Evolutionary conservation across 768 basidiomycete species (phyloP).

Genomic region (Dendrothele bispora): DNA sequence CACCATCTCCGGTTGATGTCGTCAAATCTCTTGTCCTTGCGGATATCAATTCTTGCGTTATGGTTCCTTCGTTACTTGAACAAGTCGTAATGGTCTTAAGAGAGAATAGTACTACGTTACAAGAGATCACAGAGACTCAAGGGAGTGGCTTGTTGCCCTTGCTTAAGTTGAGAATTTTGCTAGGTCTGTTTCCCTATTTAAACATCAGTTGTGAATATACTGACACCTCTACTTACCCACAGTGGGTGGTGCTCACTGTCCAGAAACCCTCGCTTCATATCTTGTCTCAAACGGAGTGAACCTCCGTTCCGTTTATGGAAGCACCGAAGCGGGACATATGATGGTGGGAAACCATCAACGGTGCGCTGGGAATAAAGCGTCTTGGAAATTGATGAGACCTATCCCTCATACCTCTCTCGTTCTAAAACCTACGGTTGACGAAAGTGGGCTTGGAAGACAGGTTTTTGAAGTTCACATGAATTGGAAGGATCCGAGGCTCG

Average conservation of each 20-base stretch:
- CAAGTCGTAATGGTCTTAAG: constrained; percentile 6
- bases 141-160: too few relatives aligned
- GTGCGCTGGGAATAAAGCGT: neutral
- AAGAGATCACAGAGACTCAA: too few relatives aligned
- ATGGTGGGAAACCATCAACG: constrained; percentile 12
- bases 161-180: constrained; percentile 3
- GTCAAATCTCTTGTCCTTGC: constrained; percentile 7
- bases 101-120: too few relatives aligned
- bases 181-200: constrained; percentile 4
- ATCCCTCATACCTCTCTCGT: constrained; percentile 11
- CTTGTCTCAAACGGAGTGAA: constrained; percentile 8
- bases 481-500: constrained; percentile 5
- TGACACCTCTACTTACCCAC: neutral
- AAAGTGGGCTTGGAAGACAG: neutral
- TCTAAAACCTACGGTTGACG: constrained; percentile 9
- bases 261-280: constrained; percentile 7
- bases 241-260: constrained; percentile 15
- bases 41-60: constrained; percentile 7
- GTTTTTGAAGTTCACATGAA: constrained; percentile 8
- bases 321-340: constrained; percentile 12
- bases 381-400: constrained; percentile 10
- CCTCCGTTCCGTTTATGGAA: constrained; percentile 10
- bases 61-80: constrained; percentile 11
- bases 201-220: neutral
- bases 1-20: constrained; percentile 14